These are phyloP conservation scores for Pseudogymnoascus sp. DNA, from an alignment of 2,329 filamentous ascomycete genomes.

Conservation along the genomic window DNA sequence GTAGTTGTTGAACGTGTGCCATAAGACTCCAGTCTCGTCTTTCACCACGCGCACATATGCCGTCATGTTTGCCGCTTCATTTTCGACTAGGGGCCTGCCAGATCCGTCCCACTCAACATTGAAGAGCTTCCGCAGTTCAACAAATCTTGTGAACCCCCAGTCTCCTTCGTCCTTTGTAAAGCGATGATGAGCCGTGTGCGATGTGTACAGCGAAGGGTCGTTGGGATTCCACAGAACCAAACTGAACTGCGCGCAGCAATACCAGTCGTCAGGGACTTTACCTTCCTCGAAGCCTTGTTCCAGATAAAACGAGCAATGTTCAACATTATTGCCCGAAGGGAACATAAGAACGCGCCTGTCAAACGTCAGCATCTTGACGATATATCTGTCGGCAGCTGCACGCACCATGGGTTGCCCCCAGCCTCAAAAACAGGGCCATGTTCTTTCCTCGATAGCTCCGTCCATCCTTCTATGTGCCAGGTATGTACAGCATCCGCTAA, in stretches of 20 bases:
- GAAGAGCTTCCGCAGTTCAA: slow-evolving; percentile 80
- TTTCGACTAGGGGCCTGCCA: slow-evolving; percentile 64
- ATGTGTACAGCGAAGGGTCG: slow-evolving; percentile 74
- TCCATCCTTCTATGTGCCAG: slow-evolving; percentile 85
- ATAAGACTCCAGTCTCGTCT: slow-evolving; percentile 80
- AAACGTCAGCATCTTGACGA: neutral
- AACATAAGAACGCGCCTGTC: slow-evolving; percentile 87
- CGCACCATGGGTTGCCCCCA: slow-evolving; percentile 78
- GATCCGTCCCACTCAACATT: slow-evolving; percentile 65
- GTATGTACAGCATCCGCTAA: slow-evolving; percentile 69
- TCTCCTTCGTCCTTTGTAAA: slow-evolving; percentile 96
- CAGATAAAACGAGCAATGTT: slow-evolving; percentile 89
- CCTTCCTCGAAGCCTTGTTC: slow-evolving; percentile 80
- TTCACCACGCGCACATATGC: slow-evolving; percentile 76
- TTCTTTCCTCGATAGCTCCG: slow-evolving; percentile 65
- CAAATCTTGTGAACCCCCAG: slow-evolving; percentile 97
- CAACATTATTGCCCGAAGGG: slow-evolving; percentile 87
- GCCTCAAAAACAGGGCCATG: slow-evolving; percentile 85
- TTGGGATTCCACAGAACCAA: slow-evolving; percentile 91
- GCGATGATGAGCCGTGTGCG: slow-evolving; percentile 83
- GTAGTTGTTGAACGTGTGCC: slow-evolving; percentile 90
- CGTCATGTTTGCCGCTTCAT: slow-evolving; percentile 70
- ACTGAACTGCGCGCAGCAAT: slow-evolving; percentile 91
- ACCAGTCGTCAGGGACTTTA: slow-evolving; percentile 83
- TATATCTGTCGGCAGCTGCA: slow-evolving; percentile 15